Conservation (phyloP, 2,329 filamentous ascomycete genomes). For the Colletotrichum scovillei region DNA sequence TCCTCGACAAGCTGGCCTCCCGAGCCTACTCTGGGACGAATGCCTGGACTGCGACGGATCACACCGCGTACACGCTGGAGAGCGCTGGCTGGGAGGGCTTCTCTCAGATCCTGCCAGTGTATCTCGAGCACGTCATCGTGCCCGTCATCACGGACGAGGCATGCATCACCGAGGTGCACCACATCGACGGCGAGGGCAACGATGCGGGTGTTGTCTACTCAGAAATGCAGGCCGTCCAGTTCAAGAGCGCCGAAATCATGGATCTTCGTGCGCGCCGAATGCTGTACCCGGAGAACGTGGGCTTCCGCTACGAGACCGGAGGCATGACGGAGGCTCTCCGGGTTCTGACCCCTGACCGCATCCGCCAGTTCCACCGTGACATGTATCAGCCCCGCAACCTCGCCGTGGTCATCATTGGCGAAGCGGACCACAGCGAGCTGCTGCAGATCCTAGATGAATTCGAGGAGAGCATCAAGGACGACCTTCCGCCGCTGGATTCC, state of each 20-base stretch:
- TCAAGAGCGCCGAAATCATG: conserved; percentile 86
- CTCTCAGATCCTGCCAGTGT: conserved; percentile 91
- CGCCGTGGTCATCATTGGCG: conserved; percentile 90
- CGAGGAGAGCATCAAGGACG: conserved; percentile 85
- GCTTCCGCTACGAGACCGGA: conserved; percentile 98
- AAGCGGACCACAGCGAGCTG: conserved; percentile 85
- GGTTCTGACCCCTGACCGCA: conserved; percentile 86
- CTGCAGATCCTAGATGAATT: conserved; percentile 87
- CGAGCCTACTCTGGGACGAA: conserved; percentile 95
- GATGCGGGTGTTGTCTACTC: conserved; percentile 98
- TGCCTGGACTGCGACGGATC: conserved; percentile 96
- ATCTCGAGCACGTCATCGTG: conserved; percentile 92
- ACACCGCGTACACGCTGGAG: conserved; percentile 95
- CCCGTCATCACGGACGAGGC: conserved; percentile 93
- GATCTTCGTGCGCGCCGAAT: conserved; percentile 83
- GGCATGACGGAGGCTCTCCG: conserved; percentile 94
- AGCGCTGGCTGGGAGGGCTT: conserved; percentile 98
- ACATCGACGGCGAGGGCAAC: conserved; percentile 91
- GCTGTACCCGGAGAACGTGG: conserved; percentile 88
- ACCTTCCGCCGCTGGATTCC: conserved; percentile 79
- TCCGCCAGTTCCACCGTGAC: conserved; percentile 91
- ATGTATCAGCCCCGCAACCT: conserved; percentile 99
- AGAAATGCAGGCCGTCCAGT: conserved; percentile 97
- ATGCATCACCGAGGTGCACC: conserved; percentile 96
- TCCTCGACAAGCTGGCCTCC: conserved; percentile 93